phyloP scores from a whole-genome alignment of 192 early-diverging fungal species.

The Powellomyces hirtus region DNA sequence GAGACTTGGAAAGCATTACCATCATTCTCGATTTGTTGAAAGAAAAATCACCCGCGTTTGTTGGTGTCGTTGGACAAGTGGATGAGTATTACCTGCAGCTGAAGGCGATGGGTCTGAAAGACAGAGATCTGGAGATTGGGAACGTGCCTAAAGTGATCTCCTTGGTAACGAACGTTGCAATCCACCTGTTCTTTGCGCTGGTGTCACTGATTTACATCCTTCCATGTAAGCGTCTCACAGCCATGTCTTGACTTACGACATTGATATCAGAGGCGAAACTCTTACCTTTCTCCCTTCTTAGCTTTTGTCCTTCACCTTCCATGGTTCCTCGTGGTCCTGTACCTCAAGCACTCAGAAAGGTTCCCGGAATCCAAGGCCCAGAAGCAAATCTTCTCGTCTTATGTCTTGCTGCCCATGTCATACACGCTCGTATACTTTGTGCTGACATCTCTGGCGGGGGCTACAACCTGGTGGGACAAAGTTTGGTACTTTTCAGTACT shows the following conservation, averaged over 20 bases:
- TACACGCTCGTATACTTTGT: constrained; percentile 7
- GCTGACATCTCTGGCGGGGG: background rate
- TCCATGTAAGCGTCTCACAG: constrained; percentile 13
- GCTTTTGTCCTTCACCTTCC: constrained; percentile 16
- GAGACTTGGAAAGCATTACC: background rate
- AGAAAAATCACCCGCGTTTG: background rate
- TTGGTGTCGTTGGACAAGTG: background rate
- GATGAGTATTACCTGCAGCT: background rate
- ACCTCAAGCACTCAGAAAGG: background rate
- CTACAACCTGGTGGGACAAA: background rate
- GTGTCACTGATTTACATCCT: background rate
- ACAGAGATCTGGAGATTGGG: constrained; percentile 10
- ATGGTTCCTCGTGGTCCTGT: background rate
- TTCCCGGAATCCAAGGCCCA: constrained; percentile 29
- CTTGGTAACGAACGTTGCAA: background rate
- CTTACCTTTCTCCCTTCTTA: no score
- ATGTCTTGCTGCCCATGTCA: background rate
- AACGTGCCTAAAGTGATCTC: background rate
- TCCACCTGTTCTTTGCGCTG: background rate
- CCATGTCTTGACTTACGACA: background rate
- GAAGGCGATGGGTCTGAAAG: background rate
- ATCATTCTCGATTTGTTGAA: background rate
- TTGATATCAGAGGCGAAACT: background rate
- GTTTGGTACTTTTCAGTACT: background rate
- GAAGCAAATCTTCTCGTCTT: constrained; percentile 13